These are phyloP conservation scores for Naganishia onofrii DNA, from an alignment of 768 basidiomycete species.

Conservation along the genomic window DNA sequence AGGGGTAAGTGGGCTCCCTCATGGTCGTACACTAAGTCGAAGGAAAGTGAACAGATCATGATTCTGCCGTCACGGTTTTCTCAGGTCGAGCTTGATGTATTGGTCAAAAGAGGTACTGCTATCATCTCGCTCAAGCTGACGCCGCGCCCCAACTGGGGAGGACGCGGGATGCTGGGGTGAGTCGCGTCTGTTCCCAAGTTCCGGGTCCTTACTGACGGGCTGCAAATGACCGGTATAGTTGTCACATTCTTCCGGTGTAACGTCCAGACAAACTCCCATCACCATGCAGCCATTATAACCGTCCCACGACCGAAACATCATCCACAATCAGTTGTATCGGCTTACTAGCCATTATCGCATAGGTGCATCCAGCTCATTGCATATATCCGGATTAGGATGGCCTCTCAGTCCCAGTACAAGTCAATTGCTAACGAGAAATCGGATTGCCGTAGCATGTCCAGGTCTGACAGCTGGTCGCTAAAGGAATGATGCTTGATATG, in stretches of 20 bases:
- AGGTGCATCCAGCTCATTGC: neutral
- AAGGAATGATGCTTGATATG: too few species aligned
- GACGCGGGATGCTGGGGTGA: constrained; percentile 78
- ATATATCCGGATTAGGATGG: too few species aligned
- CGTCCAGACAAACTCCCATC: neutral
- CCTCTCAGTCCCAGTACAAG: too few species aligned
- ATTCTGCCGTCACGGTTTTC: neutral
- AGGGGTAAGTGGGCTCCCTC: constrained; percentile 59
- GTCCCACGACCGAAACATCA: neutral
- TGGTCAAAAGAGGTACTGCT: constrained; percentile 60
- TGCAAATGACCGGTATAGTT: neutral
- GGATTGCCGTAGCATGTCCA: too few species aligned
- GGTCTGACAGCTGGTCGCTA: too few species aligned
- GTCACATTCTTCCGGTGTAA: neutral
- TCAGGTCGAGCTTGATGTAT: constrained; percentile 64
- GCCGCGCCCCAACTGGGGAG: constrained; percentile 78
- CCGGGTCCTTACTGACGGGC: neutral
- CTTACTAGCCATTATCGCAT: neutral
- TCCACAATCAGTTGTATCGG: neutral
- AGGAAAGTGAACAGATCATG: neutral
- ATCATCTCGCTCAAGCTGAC: constrained; percentile 60
- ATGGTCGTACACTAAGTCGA: neutral
- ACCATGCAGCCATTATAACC: neutral
- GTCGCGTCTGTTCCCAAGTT: constrained; percentile 39
- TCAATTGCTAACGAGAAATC: too few species aligned